Evolutionary conservation across 495 filamentous ascomycete genomes (phyloP), one percentile per base, ranked within the genome.

Genomic region (Cenococcum geophilum): DNA sequence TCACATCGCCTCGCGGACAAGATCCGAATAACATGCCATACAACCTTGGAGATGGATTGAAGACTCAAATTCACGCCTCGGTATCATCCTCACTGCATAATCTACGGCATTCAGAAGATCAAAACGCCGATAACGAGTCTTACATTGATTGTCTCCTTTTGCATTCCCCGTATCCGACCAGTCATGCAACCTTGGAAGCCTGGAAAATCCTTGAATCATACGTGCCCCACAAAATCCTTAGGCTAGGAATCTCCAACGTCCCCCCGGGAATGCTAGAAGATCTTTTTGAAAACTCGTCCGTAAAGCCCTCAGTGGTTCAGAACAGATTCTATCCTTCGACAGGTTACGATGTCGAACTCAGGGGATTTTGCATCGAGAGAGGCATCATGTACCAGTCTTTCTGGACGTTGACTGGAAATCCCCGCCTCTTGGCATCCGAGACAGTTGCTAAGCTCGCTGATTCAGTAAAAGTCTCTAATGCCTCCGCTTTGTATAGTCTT

Each of bases 321-420:
- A 92, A 92, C 70, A 81, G 87, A 4, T 88, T 92, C 70, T 80
- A 85, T 59, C 73, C 74, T 1, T 76, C 72, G 1, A 86, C 82
- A 4, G 60, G 69, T 5, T 92, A 81, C 70, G 89, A 92, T 59
- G 68, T 76, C 0, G 70, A 76, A 1, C 63, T 91, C 8, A 80
- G 89, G 10, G 68, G 69, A 0, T 92, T 84, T 70, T 90, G 86
- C 67, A 72, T 76, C 14, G 77, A 81, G 36, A 72, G 80, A 6
- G 76, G 75, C 23, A 83, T 89, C 40, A 68, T 78, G 16, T 92
- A 90, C 68, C 87, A 92, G 70, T 79, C 82, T 21, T 92, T 91
- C 74, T 91, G 89, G 89, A 91, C 86, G 0, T 68, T 93, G 70
- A 88, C 83, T 0, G 89, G 81, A 0, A 92, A 93, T 63, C 81